Base-by-base conservation (phyloP, 768 basidiomycete species). In the Dendrothele bispora region DNA sequence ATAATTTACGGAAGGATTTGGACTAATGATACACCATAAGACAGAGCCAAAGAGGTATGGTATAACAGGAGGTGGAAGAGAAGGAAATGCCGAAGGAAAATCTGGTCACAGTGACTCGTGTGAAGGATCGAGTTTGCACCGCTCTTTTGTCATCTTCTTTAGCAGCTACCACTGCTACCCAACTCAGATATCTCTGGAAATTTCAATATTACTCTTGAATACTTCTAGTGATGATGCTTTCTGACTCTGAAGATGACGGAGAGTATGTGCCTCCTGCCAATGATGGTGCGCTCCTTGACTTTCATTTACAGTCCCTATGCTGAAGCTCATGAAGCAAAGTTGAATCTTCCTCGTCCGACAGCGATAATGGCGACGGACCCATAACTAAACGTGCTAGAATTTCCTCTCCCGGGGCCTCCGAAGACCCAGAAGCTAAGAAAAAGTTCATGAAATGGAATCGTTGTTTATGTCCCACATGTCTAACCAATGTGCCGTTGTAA, bases 221-320 rank as follows among this genome's bases (percentile, higher is more conserved):
- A n/a, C n/a, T n/a, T n/a, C n/a, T n/a, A n/a, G n/a, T 48, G 11
- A 55, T 45, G 48, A n/a, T 24, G 10, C 12, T 7, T 37, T 79
- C 79, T 3, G 85, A 86, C 56, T 83, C 82, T 20, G 85, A 85
- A 56, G 79, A 84, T 50, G 84, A 86, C 55, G 72, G 71, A n/a
- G 88, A 90, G 62, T 89, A 86, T 46, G 70, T 82, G 15, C 88
- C 86, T 17, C 69, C 72, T 18, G 66, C 57, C 21, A 67, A 75
- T n/a, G 66, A 66, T 52, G 70, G 68, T 78, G 51, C 46, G 45
- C 46, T 20, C 4, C 0, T 20, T n/a, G 22, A 5, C n/a, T 21
- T 8, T 37, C 2, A 4, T 26, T 27, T 6, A 24, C 10, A 28
- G n/a, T n/a, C 48, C 10, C 8, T 39, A 39, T 12, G 22, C n/a